Evolutionary conservation across 2,329 filamentous ascomycete species (phyloP).

Genomic region (Canariomyces notabilis): DNA sequence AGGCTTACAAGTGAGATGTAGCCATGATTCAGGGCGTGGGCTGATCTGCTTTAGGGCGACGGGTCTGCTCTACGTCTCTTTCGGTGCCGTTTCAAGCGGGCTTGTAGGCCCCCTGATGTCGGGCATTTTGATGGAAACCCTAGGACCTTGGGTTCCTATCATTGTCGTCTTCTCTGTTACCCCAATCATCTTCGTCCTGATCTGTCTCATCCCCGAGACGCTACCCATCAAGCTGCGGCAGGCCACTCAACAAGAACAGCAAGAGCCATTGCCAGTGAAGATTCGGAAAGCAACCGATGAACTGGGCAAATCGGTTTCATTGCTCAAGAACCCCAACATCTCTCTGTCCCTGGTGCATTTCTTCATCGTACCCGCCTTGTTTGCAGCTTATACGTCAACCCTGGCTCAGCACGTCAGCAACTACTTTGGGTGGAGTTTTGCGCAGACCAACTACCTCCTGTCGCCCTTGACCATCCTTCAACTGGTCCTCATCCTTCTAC

Average conservation of each 20-base stretch:
- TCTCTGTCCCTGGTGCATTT: constrained; percentile 15
- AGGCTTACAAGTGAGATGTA: neutral
- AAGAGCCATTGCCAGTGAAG: neutral
- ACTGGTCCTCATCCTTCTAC: constrained; percentile 14
- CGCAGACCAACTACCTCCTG: constrained; percentile 20
- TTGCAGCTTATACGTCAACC: constrained; percentile 18
- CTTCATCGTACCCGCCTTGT: constrained; percentile 19
- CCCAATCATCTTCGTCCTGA: constrained; percentile 14
- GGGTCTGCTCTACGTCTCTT: constrained; percentile 18
- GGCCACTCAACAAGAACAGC: neutral
- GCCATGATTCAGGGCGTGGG: neutral
- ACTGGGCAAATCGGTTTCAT: constrained; percentile 10
- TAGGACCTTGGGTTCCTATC: constrained; percentile 20
- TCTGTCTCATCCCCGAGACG: constrained; percentile 22
- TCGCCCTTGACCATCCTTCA: constrained; percentile 17
- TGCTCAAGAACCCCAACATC: constrained; percentile 20
- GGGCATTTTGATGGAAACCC: constrained; percentile 21
- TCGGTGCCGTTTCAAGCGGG: constrained; percentile 15
- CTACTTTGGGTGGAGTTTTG: constrained; percentile 24
- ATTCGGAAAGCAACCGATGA: constrained; percentile 9
- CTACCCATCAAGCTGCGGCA: constrained; percentile 14
- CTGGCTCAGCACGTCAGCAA: constrained; percentile 22
- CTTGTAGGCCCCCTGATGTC: constrained; percentile 19
- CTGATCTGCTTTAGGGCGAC: constrained; percentile 13
- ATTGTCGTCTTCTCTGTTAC: constrained; percentile 18